These are phyloP conservation scores for Blattamonas nauphoetae DNA, from an alignment of 78 protist genomes.

Conservation along the genomic window DNA sequence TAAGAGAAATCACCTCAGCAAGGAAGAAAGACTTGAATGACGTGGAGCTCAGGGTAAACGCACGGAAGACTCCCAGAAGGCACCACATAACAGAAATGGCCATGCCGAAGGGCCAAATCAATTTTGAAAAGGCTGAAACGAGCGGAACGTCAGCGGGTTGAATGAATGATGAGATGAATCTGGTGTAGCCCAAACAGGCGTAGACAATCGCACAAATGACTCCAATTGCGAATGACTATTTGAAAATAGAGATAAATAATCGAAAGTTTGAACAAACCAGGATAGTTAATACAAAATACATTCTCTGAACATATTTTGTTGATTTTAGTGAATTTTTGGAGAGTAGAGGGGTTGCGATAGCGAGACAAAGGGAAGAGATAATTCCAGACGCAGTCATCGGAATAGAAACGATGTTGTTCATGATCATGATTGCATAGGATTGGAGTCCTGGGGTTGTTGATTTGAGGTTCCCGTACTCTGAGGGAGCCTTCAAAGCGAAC, in stretches of 20 bases:
- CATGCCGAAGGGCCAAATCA: neutral
- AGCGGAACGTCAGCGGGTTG: neutral
- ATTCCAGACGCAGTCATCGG: neutral
- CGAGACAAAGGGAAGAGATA: neutral
- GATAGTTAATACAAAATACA: too few relatives aligned
- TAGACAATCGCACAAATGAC: neutral
- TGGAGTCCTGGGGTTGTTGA: neutral
- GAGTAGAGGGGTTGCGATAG: neutral
- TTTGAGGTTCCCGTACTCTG: too few relatives aligned
- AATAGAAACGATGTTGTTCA: neutral
- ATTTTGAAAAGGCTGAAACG: neutral
- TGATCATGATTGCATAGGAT: neutral
- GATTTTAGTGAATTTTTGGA: neutral
- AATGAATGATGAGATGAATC: neutral
- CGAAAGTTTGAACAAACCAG: neutral
- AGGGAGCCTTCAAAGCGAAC: neutral
- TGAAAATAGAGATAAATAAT: neutral
- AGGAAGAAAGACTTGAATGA: neutral
- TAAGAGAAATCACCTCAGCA: neutral
- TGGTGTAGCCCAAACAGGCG: neutral
- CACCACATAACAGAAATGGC: neutral
- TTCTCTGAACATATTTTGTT: neutral
- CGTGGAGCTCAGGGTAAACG: neutral
- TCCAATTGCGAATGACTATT: neutral
- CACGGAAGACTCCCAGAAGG: neutral